Conservation (phyloP, 768 basidiomycete genomes). For the Clitopilus passeckerianus region DNA sequence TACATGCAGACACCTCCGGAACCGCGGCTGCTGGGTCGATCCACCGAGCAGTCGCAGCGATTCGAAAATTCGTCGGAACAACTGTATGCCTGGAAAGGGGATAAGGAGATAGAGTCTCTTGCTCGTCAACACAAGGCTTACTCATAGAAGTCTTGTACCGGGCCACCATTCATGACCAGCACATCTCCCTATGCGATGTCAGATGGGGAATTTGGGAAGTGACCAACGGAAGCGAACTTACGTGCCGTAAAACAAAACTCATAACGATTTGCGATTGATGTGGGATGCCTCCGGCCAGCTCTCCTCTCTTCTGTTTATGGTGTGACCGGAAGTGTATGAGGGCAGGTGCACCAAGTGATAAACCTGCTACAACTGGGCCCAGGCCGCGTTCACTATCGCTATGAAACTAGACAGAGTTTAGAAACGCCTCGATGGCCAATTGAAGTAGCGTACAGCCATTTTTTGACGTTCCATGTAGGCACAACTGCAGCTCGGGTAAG, state of each 20-base stretch:
- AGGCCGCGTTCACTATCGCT: slow-evolving; percentile 74
- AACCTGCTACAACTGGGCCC: slow-evolving; percentile 67
- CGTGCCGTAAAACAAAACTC: slow-evolving; percentile 63
- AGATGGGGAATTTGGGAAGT: background rate
- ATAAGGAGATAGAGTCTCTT: background rate
- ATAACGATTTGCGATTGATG: slow-evolving; percentile 27
- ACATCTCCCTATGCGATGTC: slow-evolving; percentile 56
- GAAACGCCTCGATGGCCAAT: slow-evolving; percentile 1
- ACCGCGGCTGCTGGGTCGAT: slow-evolving; percentile 32
- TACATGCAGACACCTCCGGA: background rate
- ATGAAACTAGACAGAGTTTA: slow-evolving; percentile 50
- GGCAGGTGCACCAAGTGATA: slow-evolving; percentile 74
- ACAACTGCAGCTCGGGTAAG: slow-evolving; percentile 34
- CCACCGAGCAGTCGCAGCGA: slow-evolving; percentile 73
- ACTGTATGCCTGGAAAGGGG: slow-evolving; percentile 58
- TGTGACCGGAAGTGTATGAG: slow-evolving; percentile 73
- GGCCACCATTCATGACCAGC: slow-evolving; percentile 70
- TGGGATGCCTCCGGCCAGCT: background rate
- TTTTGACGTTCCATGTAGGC: slow-evolving; percentile 84
- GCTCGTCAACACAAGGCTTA: slow-evolving; percentile 23
- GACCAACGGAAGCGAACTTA: slow-evolving; percentile 19
- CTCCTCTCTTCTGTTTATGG: slow-evolving; percentile 23
- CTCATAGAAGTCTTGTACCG: slow-evolving; percentile 69
- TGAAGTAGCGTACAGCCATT: slow-evolving; percentile 60
- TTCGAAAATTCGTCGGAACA: slow-evolving; percentile 67